Conservation (phyloP, 169 alveolate species). For the Eimeria praecox region DNA sequence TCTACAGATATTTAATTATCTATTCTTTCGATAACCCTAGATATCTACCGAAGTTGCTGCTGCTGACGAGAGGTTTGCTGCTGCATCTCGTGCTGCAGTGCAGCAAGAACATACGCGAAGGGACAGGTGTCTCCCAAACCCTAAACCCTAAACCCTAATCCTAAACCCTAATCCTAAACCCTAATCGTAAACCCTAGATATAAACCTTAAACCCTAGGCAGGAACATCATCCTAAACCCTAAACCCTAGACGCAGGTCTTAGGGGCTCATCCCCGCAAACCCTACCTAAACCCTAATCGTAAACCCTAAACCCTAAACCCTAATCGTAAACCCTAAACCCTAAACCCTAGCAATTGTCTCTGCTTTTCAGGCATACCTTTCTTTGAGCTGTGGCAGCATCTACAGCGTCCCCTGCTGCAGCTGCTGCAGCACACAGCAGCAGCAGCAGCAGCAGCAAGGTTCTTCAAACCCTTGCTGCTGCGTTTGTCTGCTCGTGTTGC, state of each 20-base stretch:
- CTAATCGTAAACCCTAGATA: neutral
- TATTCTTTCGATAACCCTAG: neutral
- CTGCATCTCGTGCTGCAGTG: conserved; percentile 50
- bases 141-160: neutral
- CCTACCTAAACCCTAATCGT: neutral
- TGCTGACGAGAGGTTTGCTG: conserved; percentile 16
- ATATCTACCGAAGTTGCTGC: neutral
- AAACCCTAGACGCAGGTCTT: neutral
- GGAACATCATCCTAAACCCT: neutral
- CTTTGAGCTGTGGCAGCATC: conserved; percentile 37
- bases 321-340: conserved; percentile 7
- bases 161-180: neutral
- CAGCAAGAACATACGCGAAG: neutral
- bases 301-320: neutral
- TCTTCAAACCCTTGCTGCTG: conserved; percentile 49
- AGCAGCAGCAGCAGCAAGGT: conserved; percentile 31
- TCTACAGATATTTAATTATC: neutral
- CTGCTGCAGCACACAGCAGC: conserved; percentile 66
- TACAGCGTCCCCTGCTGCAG: conserved; percentile 11
- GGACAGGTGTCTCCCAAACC: conserved; percentile 15
- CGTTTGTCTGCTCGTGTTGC: conserved; percentile 20
- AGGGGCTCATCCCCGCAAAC: neutral
- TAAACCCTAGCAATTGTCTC: neutral
- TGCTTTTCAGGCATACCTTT: neutral
- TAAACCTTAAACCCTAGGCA: neutral